Base-by-base conservation (phyloP, 2,329 filamentous ascomycete species). In the Talaromyces sp. region DNA sequence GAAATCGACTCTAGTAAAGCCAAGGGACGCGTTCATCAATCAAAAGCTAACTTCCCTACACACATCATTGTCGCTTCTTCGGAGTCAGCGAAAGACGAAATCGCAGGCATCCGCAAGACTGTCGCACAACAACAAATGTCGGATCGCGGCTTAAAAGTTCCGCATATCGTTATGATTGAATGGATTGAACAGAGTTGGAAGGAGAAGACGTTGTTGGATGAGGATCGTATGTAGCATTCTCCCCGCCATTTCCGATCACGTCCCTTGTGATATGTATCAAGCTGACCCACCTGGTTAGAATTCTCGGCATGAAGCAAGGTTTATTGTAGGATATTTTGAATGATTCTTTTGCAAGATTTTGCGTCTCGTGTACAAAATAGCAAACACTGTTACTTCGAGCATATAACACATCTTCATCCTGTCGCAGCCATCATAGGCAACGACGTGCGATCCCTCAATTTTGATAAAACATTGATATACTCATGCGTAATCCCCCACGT, bases 121-220 rank as follows among this genome's bases (percentile, higher is more conserved):
- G 59, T 79, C 39, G 68, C 75, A 24, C 67, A 70, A 9, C 60
- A 65, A 10, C 50, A 56, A 4, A 62, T 56, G 22, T 61, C 52
- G 22, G 19, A 41, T 65, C 70, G 24, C 75, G 83, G 73, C 7
- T 78, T 73, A 62, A 78, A 73, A 56, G 77, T 93, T 41, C 91
- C 93, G 0, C 82, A 91, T 68, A 77, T 94, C 7, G 90, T 97
- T 2, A 84, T 80, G 0, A 75, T 83, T 10, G 81, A 82, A 14
- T 99, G 95, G 95, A 78, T 97, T 0, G 84, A 88, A 60, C 87
- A 90, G 61, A 91, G 91, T 71, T 97, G 93, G 92, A 82, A 82
- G 65, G 91, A 94, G 74, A 84, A 82, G 68, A 96, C 92, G 0
- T 72, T 90, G 67, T 75, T 97, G 56, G 92, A 96, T 69, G 94